phyloP scores from a whole-genome alignment of 164 flowering plant species.

The Malania oleifera region DNA sequence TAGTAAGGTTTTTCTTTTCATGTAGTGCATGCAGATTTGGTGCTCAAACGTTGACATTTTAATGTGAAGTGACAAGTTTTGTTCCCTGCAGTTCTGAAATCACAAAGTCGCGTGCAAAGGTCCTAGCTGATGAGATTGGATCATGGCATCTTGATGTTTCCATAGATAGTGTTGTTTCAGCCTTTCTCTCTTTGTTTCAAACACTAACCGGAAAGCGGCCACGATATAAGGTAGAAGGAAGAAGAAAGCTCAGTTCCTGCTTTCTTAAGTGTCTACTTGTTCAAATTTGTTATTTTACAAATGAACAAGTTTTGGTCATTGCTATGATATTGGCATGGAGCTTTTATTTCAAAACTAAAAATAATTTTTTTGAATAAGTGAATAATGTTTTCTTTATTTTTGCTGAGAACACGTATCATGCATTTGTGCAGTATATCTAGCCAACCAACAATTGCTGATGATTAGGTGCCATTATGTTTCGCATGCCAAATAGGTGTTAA shows the following conservation, averaged over 20 bases:
- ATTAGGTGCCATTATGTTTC: not conserved
- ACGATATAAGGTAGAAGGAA: slow-evolving; percentile 60
- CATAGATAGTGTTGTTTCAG: slow-evolving; percentile 78
- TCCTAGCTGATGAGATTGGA: slow-evolving; percentile 87
- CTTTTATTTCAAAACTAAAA: too few relatives aligned
- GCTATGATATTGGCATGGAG: not conserved
- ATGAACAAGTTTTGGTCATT: not conserved
- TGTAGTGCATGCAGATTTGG: not conserved
- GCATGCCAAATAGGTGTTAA: too few relatives aligned
- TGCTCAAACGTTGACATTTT: too few relatives aligned
- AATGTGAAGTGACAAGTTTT: slow-evolving; percentile 6
- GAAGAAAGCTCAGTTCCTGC: not conserved
- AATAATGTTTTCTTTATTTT: not conserved
- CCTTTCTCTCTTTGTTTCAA: slow-evolving; percentile 75
- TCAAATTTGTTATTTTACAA: not conserved
- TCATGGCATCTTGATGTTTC: slow-evolving; percentile 90
- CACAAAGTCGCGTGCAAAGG: slow-evolving; percentile 70
- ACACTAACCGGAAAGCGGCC: slow-evolving; percentile 90
- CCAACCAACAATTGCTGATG: not conserved
- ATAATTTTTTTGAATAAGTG: not conserved
- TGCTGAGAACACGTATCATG: not conserved
- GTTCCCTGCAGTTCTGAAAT: slow-evolving; percentile 65
- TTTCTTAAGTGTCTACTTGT: not conserved
- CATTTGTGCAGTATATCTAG: not conserved
- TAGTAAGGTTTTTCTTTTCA: too few relatives aligned